Evolutionary conservation across 2,329 filamentous ascomycete genomes (phyloP).

Genomic region (Decorospora gaudefroyi): DNA sequence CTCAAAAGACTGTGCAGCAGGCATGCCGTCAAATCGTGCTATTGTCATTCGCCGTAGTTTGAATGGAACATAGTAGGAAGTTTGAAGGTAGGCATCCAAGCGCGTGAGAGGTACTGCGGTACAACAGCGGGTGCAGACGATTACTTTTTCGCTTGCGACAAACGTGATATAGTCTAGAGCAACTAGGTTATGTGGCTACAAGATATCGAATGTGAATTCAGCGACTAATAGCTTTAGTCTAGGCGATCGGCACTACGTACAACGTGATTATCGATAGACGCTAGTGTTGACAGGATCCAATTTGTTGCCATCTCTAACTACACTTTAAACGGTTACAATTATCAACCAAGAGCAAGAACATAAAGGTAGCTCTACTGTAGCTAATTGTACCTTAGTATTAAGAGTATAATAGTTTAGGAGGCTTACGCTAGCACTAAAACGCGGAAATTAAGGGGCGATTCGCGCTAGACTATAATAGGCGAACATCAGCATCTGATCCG

Average conservation of each 20-base stretch:
- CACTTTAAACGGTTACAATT: conserved; percentile 1
- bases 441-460: background rate
- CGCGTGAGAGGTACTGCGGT: too few relatives aligned
- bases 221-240: too few relatives aligned
- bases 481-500: too few relatives aligned
- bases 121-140: too few relatives aligned
- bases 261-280: conserved; percentile 1
- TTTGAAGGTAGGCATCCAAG: conserved; percentile 5
- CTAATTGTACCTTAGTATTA: background rate
- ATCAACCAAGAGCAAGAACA: conserved; percentile 1
- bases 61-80: conserved; percentile 1
- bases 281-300: conserved; percentile 1
- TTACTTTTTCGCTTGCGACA: too few relatives aligned
- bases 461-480: conserved; percentile 1
- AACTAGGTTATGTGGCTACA: too few relatives aligned
- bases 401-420: background rate
- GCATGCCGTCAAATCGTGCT: conserved; percentile 9
- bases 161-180: too few relatives aligned
- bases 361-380: background rate
- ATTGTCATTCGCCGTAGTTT: conserved; percentile 8
- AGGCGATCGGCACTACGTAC: too few relatives aligned
- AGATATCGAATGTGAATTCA: too few relatives aligned
- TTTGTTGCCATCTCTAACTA: conserved; percentile 3
- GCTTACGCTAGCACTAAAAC: background rate
- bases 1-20: conserved; percentile 5